These are phyloP conservation scores for Apiospora koreana DNA, from an alignment of 2,329 filamentous ascomycete species.

Conservation along the genomic window DNA sequence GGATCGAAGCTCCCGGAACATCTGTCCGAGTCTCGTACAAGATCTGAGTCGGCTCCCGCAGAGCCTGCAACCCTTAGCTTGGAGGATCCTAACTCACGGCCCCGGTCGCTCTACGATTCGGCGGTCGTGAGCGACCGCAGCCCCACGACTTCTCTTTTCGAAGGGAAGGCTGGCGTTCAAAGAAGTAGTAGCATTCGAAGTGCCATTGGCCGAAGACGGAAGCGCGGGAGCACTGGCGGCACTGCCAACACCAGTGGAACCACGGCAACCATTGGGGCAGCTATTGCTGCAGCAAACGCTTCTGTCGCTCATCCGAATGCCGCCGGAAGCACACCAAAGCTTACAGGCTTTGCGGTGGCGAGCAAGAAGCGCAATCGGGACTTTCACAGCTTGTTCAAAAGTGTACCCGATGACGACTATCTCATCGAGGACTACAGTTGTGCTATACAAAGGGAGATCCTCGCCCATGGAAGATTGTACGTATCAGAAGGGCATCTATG, in stretches of 20 bases:
- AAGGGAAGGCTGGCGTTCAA: constrained; percentile 61
- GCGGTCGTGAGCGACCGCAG: constrained; percentile 58
- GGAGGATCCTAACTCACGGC: constrained; percentile 41
- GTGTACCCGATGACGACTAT: constrained; percentile 96
- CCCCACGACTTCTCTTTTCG: constrained; percentile 66
- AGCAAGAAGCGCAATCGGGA: constrained; percentile 95
- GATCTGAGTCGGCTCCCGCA: constrained; percentile 61
- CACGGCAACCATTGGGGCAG: constrained; percentile 68
- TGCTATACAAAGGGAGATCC: constrained; percentile 90
- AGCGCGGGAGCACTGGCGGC: constrained; percentile 79
- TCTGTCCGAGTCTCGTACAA: constrained; percentile 42
- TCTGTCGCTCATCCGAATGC: constrained; percentile 67
- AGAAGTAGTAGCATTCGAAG: constrained; percentile 70
- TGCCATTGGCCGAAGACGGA: constrained; percentile 62
- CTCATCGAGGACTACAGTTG: constrained; percentile 98
- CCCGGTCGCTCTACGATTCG: constrained; percentile 54
- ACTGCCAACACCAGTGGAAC: constrained; percentile 57
- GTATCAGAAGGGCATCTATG: constrained; percentile 97
- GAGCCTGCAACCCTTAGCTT: constrained; percentile 30
- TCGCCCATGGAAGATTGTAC: constrained; percentile 90
- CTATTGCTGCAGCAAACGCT: constrained; percentile 69
- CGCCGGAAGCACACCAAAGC: constrained; percentile 64
- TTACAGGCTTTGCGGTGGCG: constrained; percentile 94
- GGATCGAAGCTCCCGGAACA: constrained; percentile 55
- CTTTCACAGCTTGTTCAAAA: constrained; percentile 92